Evolutionary conservation across 257 asterid species (phyloP).

Genomic region (Nyctanthes arbortristis): DNA sequence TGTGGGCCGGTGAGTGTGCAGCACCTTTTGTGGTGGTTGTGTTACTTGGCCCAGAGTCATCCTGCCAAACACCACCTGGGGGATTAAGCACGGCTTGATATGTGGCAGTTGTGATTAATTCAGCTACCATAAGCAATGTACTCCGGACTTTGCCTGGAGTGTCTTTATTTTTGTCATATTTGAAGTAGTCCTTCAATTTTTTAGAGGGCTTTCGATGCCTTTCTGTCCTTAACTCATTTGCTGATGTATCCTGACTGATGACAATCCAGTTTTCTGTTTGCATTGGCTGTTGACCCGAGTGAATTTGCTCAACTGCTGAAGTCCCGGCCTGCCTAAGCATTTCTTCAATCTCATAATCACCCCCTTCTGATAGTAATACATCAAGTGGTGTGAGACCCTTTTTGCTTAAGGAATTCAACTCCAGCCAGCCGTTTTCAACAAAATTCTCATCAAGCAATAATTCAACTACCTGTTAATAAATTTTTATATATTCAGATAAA

Average conservation of each 20-base stretch:
- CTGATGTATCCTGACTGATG: background rate
- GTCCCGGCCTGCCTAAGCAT: background rate
- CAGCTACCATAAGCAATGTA: slow-evolving; percentile 42
- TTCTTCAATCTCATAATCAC: slow-evolving; percentile 23
- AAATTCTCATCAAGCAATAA: slow-evolving; percentile 34
- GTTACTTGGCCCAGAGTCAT: slow-evolving; percentile 16
- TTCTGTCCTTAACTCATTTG: background rate
- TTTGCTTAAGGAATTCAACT: slow-evolving; percentile 45
- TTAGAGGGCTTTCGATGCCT: slow-evolving; percentile 21
- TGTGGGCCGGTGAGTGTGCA: slow-evolving; percentile 12
- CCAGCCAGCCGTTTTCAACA: slow-evolving; percentile 26
- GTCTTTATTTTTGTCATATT: slow-evolving; percentile 29
- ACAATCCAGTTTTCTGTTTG: background rate
- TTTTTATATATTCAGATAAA: background rate
- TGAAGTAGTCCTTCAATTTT: slow-evolving; percentile 35
- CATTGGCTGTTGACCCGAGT: background rate
- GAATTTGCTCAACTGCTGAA: too few relatives aligned
- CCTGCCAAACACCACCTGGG: slow-evolving; percentile 71
- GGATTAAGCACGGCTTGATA: slow-evolving; percentile 60
- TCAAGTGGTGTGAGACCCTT: slow-evolving; percentile 50
- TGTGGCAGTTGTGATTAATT: slow-evolving; percentile 45
- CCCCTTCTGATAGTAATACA: slow-evolving; percentile 21
- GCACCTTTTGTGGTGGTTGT: background rate
- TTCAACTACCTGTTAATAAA: slow-evolving; percentile 36
- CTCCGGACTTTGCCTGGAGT: slow-evolving; percentile 42